A percentile compares a stretch with the other conserved stretches of the same genome.
Evolutionary conservation across 2,329 filamentous ascomycete species (phyloP).

Genomic region (Didymella sp.): DNA sequence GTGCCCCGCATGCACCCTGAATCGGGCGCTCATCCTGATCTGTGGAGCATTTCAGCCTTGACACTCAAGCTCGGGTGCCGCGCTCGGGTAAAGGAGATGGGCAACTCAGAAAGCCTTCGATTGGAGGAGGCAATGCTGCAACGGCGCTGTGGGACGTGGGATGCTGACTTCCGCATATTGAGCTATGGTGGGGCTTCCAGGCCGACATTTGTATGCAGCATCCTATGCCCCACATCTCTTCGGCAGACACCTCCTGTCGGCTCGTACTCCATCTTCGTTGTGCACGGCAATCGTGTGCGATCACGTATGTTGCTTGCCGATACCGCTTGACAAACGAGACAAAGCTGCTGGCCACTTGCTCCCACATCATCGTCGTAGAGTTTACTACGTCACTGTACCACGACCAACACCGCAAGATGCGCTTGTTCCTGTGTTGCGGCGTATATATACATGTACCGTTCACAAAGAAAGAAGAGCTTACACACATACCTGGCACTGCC

Average conservation of each 20-base stretch:
- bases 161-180: constrained; percentile 18
- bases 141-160: constrained; percentile 27
- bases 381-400: neutral
- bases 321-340: neutral
- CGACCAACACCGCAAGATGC: constrained; percentile 2
- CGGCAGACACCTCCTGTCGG: neutral
- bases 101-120: constrained; percentile 20
- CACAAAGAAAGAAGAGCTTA: constrained; percentile 10
- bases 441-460: constrained; percentile 16
- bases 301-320: neutral
- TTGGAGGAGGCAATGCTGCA: constrained; percentile 31
- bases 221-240: constrained; percentile 14
- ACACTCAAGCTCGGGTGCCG: constrained; percentile 17
- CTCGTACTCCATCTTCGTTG: neutral
- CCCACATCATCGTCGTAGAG: neutral
- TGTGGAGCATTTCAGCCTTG: constrained; percentile 20
- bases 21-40: constrained; percentile 19
- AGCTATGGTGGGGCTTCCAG: constrained; percentile 32
- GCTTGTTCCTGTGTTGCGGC: constrained; percentile 18
- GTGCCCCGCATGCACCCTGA: constrained; percentile 35
- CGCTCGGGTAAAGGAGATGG: constrained; percentile 18
- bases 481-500: constrained; percentile 15
- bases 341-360: neutral
- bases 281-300: neutral
- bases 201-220: neutral